Evolutionary conservation across 768 basidiomycete genomes (phyloP), one percentile per base, ranked within the genome.

Genomic region (Kwoniella dendrophila): DNA sequence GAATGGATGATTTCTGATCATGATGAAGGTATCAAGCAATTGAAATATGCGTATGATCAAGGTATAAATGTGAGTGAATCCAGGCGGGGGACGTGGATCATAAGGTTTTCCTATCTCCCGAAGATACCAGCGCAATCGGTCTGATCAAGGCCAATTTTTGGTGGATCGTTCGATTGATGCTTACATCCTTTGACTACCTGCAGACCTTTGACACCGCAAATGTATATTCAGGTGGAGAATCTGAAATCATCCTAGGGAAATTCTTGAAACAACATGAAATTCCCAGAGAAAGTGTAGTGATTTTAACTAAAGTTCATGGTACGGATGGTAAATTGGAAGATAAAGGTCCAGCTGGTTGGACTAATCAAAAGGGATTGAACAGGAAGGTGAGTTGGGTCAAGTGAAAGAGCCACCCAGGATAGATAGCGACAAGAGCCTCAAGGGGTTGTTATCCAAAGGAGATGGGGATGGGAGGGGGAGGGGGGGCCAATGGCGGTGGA

Each of bases 241-340:
- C 69, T 34, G 75, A 76, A 54, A 72, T 84, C 47, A 83, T 89
- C 55, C 81, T 90, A 14, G 89, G 89, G 11, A 87, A 88, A 68
- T 88, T 86, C 10, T 86, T 91, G 80, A 88, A 87, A 69, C 72
- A 85, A 64, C 82, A 85, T 67, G 74, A 85, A 16, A 82, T 90
- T 12, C 87, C 88, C 32, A 84, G 89, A 2, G 86, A 87, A 20
- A 85, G 87, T 66, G 86, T 90, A 40, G 88, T 91, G n/a, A 84
- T 90, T n/a, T 83, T 90, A 82, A 89, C 89, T 45, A 90, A 90
- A 80, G 86, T 68, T 0, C 70, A 63, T 45, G 59, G 56, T 20
- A 51, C 67, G 0, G 67, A 67, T 44, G 72, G 68, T 2, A 67
- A 60, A 6, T 36, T 54, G 12, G 70, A 70, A 44, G 68, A 62